Conservation (phyloP, 2,329 filamentous ascomycete species). For the Waltergamsia citrina region DNA sequence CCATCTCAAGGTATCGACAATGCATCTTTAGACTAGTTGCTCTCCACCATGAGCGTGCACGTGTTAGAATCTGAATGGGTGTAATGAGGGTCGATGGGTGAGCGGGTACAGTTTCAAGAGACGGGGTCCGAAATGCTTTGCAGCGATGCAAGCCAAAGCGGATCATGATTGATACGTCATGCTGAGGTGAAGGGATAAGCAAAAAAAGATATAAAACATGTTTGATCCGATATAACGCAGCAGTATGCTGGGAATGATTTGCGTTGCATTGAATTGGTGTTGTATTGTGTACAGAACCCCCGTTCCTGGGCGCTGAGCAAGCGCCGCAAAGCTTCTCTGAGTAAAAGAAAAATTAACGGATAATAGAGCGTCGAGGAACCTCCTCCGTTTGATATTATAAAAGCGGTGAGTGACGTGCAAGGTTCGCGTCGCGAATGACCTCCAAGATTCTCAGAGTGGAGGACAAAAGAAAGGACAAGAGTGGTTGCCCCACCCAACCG, state of each 20-base stretch:
- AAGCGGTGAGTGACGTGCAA: no score
- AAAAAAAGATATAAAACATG: neutral
- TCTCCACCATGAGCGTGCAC: slow-evolving; percentile 17
- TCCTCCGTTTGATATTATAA: no score
- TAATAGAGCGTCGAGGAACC: no score
- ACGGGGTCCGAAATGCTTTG: no score
- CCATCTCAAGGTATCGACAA: no score
- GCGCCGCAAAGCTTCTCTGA: neutral
- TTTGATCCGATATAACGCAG: neutral
- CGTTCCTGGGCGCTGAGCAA: neutral
- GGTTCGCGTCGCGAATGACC: no score
- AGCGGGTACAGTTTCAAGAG: no score
- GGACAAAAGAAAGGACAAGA: neutral
- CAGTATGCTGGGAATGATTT: slow-evolving; percentile 6
- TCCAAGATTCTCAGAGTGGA: no score
- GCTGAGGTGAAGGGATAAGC: neutral
- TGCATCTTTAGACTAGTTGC: slow-evolving; percentile 10
- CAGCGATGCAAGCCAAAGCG: neutral
- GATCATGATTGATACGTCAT: neutral
- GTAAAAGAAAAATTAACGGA: neutral
- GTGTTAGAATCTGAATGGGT: slow-evolving; percentile 24
- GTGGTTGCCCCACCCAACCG: neutral
- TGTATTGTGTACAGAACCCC: slow-evolving; percentile 7
- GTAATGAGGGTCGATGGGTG: slow-evolving; percentile 5
- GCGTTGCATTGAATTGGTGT: slow-evolving; percentile 17